phyloP scores from a whole-genome alignment of 768 basidiomycete species.

The Crepidotus variabilis region DNA sequence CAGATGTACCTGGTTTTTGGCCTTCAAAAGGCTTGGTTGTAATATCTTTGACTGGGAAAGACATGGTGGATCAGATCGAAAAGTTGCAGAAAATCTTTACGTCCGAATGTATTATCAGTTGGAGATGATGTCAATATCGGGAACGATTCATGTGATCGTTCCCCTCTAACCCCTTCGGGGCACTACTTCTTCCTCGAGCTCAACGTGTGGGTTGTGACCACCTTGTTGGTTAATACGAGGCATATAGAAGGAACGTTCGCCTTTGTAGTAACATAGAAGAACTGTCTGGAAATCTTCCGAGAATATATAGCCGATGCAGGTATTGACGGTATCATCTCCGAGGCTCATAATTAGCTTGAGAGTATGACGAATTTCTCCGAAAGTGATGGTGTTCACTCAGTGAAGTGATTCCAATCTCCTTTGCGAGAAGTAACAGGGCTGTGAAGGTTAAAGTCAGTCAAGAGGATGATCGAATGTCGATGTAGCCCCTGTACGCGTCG shows the following conservation, averaged over 20 bases:
- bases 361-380: not conserved
- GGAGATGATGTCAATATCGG: constrained; percentile 26
- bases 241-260: not conserved
- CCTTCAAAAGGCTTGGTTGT: constrained; percentile 85
- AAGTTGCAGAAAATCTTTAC: constrained; percentile 3
- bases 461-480: not conserved
- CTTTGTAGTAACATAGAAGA: not conserved
- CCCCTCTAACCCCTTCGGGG: constrained; percentile 3
- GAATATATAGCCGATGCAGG: too few relatives aligned
- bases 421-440: not conserved
- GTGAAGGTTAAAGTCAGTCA: not conserved
- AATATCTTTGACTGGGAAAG: constrained; percentile 59
- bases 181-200: too few relatives aligned
- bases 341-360: too few relatives aligned
- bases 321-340: too few relatives aligned
- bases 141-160: constrained; percentile 23
- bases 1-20: constrained; percentile 97
- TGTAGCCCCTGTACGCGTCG: not conserved
- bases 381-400: not conserved
- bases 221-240: not conserved
- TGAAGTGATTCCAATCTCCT: not conserved
- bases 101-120: constrained; percentile 17
- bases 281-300: too few relatives aligned
- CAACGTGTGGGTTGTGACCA: too few relatives aligned
- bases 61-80: constrained; percentile 26